phyloP scores from a whole-genome alignment of 2,329 filamentous ascomycete genomes.

The Cladosporium sp. region DNA sequence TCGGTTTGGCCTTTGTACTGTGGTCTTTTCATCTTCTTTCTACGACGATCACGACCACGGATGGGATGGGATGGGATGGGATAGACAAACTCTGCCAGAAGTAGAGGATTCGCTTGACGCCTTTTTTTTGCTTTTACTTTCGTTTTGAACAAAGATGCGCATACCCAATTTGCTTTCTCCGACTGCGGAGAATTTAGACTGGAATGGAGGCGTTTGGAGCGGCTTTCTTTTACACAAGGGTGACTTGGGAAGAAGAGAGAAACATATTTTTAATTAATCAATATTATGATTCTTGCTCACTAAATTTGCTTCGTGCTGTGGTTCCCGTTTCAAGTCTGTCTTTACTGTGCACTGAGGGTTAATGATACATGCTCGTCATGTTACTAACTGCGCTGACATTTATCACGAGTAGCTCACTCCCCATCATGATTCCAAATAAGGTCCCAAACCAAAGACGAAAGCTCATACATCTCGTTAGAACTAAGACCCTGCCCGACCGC shows the following conservation, averaged over 20 bases:
- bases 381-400: not conserved
- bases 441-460: not conserved
- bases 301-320: not conserved
- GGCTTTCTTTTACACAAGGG: not conserved
- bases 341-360: not conserved
- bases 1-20: not conserved
- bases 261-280: not conserved
- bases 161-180: slow-evolving; percentile 1
- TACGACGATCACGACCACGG: not conserved
- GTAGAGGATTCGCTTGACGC: not conserved
- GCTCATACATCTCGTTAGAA: not conserved
- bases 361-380: not conserved
- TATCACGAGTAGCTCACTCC: not conserved
- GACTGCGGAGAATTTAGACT: not conserved
- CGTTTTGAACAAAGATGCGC: not conserved
- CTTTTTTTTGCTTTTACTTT: not conserved
- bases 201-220: not conserved
- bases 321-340: not conserved
- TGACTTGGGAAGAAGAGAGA: not conserved
- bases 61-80: not conserved
- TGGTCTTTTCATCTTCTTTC: not conserved
- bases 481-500: not conserved
- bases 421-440: not conserved
- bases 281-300: not conserved
- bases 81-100: not conserved